phyloP scores from a whole-genome alignment of 306 rosid species.

The Dicorynia guianensis region DNA sequence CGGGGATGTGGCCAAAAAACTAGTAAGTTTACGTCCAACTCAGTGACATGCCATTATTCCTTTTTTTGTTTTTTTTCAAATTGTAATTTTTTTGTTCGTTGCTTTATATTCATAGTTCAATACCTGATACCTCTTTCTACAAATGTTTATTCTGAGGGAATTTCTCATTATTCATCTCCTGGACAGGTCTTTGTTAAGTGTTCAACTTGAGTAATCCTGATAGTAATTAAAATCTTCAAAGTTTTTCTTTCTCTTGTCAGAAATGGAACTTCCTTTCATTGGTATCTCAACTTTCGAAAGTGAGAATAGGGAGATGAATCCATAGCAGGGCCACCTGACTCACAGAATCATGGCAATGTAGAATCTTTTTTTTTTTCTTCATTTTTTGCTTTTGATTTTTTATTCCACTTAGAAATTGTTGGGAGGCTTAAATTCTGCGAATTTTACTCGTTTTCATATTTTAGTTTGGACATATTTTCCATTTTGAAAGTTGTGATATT shows the following conservation, averaged over 20 bases:
- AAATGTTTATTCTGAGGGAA: neutral
- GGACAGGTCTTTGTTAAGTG: neutral
- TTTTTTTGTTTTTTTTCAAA: neutral
- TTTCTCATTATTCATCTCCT: neutral
- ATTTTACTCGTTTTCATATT: neutral
- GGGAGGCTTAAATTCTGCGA: neutral
- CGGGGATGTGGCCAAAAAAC: conserved; percentile 20
- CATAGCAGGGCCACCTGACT: too few species aligned
- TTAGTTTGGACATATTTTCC: neutral
- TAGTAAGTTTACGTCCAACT: conserved; percentile 21
- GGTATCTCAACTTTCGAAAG: too few species aligned
- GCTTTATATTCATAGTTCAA: neutral
- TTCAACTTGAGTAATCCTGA: conserved; percentile 2
- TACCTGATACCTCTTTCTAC: neutral
- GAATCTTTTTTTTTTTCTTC: too few species aligned
- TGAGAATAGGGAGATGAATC: too few species aligned
- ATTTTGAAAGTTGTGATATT: neutral
- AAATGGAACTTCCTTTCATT: too few species aligned
- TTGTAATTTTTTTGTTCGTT: neutral
- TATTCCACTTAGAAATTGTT: neutral
- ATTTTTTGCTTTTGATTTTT: too few species aligned
- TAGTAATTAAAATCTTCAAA: neutral
- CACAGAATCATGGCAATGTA: too few species aligned
- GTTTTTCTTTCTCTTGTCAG: neutral
- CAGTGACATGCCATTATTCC: neutral